A percentile compares a stretch with the other conserved stretches of the same genome.
Conservation (phyloP, 108 stramenopile genomes). For the Stephanodiscus triporus region DNA sequence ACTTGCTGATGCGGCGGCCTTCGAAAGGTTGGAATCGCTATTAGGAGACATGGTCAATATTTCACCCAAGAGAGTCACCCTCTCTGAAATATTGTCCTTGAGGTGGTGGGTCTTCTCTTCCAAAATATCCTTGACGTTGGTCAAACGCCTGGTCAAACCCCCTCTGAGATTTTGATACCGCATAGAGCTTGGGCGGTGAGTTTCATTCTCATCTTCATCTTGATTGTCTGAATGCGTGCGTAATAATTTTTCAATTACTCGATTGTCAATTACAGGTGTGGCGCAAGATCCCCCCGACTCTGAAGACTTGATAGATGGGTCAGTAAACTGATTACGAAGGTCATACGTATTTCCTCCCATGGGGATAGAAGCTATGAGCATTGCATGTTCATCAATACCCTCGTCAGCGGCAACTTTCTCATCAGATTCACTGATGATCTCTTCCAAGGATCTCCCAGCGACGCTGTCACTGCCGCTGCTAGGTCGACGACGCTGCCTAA, state of each 20-base stretch:
- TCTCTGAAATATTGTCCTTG: constrained; percentile 1
- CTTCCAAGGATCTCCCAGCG: neutral
- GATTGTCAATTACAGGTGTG: neutral
- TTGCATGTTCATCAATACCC: neutral
- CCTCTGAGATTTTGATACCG: constrained; percentile 6
- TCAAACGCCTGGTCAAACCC: neutral
- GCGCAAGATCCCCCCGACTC: neutral
- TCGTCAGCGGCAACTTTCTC: neutral
- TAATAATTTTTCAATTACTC: neutral
- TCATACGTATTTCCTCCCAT: neutral
- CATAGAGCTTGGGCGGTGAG: neutral
- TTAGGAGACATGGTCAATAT: neutral
- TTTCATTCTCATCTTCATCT: neutral
- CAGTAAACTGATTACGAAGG: neutral
- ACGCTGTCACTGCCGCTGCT: neutral
- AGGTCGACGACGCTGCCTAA: constrained; percentile 8
- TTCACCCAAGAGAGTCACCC: neutral
- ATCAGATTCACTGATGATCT: neutral
- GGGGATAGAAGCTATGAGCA: neutral
- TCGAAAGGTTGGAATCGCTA: neutral
- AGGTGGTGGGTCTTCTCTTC: neutral
- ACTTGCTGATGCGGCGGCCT: neutral
- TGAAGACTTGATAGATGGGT: neutral
- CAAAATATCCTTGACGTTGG: neutral
- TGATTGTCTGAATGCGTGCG: neutral